Evolutionary conservation across 441 rosid species (phyloP).

Genomic region (Viola pubescens): DNA sequence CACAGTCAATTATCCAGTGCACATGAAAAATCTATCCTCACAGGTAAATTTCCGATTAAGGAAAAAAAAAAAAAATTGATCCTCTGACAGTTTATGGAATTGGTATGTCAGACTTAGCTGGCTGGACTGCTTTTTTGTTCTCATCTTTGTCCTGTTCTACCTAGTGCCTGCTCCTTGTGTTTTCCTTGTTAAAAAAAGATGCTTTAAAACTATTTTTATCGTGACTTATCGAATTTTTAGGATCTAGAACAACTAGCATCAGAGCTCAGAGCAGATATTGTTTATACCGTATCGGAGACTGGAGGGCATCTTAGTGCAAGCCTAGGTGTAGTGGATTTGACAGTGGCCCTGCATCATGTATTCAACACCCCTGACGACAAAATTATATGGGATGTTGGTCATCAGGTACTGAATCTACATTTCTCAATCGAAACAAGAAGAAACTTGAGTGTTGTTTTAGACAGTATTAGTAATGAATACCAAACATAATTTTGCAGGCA

Average conservation of each 20-base stretch:
- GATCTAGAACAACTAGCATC: conserved; percentile 68
- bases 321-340: conserved; percentile 61
- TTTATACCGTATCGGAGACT: conserved; percentile 41
- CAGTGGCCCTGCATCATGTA: conserved; percentile 58
- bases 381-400: conserved; percentile 77
- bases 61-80: neutral
- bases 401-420: conserved; percentile 41
- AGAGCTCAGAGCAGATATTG: conserved; percentile 61
- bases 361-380: conserved; percentile 61
- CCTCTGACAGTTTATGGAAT: neutral
- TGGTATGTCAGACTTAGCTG: neutral
- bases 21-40: conserved; percentile 53
- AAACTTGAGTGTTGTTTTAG: neutral
- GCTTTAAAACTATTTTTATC: neutral
- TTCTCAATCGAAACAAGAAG: neutral
- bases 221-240: conserved; percentile 19
- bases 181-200: neutral
- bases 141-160: neutral
- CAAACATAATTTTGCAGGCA: conserved; percentile 34
- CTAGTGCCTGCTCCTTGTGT: neutral
- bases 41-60: conserved; percentile 25
- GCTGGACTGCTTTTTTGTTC: conserved; percentile 1
- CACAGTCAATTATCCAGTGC: conserved; percentile 52
- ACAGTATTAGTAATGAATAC: neutral
- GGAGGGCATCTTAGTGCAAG: conserved; percentile 74